Percentiles rank a stretch among this genome's conserved stretches.
Evolutionary conservation across 768 basidiomycete genomes (phyloP).

Genomic region (Clavaria fumosa): DNA sequence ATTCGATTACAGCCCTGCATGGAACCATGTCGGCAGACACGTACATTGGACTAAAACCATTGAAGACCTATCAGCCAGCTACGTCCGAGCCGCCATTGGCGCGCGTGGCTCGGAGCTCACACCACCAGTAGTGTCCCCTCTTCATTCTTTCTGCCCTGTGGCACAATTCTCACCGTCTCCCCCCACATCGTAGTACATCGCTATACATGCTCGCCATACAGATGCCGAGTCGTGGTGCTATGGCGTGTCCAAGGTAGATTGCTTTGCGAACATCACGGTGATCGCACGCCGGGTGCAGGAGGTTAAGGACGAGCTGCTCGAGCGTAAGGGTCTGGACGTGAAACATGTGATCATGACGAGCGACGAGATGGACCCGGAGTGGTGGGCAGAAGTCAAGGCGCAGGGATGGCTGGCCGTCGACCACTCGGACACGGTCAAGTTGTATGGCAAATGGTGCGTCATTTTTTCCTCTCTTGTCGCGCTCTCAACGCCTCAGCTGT

Average conservation of each 20-base stretch:
- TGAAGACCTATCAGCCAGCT: slow-evolving; percentile 26
- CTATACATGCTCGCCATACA: slow-evolving; percentile 39
- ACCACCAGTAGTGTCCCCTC: slow-evolving; percentile 27
- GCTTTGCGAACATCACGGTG: slow-evolving; percentile 38
- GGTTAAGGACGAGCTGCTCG: slow-evolving; percentile 31
- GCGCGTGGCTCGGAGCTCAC: slow-evolving; percentile 20
- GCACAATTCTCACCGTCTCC: no score
- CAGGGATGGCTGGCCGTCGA: slow-evolving; percentile 39
- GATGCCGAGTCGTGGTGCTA: slow-evolving; percentile 38
- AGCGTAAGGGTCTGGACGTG: slow-evolving; percentile 29
- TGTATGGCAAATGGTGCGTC: slow-evolving; percentile 36
- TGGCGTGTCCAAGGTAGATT: slow-evolving; percentile 25
- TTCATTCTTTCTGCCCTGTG: background rate
- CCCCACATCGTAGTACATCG: slow-evolving; percentile 49
- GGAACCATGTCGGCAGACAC: slow-evolving; percentile 38
- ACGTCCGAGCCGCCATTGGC: slow-evolving; percentile 31
- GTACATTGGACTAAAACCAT: slow-evolving; percentile 34
- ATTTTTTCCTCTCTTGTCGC: background rate
- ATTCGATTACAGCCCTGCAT: slow-evolving; percentile 41
- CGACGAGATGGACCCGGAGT: slow-evolving; percentile 40
- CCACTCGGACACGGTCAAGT: slow-evolving; percentile 31
- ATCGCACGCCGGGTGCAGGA: slow-evolving; percentile 41
- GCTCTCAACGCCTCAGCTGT: slow-evolving; percentile 2
- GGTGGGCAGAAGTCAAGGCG: slow-evolving; percentile 38
- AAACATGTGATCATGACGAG: slow-evolving; percentile 48